These are phyloP conservation scores for Mycosphaerella sp. DNA, from an alignment of 2,329 filamentous ascomycete species.

Conservation along the genomic window DNA sequence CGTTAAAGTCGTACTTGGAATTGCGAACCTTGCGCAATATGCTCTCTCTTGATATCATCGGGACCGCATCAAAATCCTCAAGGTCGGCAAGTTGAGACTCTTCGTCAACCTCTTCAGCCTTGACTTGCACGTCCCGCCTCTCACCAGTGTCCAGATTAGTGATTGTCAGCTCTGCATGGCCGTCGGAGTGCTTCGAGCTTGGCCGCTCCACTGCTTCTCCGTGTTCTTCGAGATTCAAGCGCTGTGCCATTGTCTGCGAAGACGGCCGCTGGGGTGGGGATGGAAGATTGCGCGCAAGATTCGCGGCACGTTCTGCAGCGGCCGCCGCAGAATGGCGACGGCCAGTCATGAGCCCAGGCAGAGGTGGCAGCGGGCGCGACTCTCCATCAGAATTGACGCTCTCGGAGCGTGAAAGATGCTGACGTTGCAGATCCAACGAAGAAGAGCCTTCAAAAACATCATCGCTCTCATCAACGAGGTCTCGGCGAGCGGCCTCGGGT, in stretches of 20 bases:
- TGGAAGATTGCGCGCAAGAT: conserved; percentile 62
- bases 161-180: conserved; percentile 41
- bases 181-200: conserved; percentile 20
- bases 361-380: conserved; percentile 75
- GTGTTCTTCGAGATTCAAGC: conserved; percentile 73
- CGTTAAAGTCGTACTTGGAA: conserved; percentile 46
- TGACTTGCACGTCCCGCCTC: conserved; percentile 18
- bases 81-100: conserved; percentile 32
- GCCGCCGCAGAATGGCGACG: conserved; percentile 55
- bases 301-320: conserved; percentile 65
- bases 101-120: conserved; percentile 28
- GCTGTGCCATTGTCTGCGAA: conserved; percentile 44
- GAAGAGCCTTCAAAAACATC: conserved; percentile 58
- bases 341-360: conserved; percentile 58
- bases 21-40: conserved; percentile 82
- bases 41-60: conserved; percentile 85
- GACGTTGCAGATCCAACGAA: conserved; percentile 45
- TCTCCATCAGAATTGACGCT: conserved; percentile 74
- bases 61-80: conserved; percentile 41
- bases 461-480: conserved; percentile 50
- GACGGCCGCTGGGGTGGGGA: conserved; percentile 63
- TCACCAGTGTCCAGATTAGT: conserved; percentile 29
- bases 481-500: conserved; percentile 54
- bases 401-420: conserved; percentile 58
- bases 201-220: conserved; percentile 15